phyloP scores from a whole-genome alignment of 176 grass and related monocot genomes.

The Oryza meridionalis region DNA sequence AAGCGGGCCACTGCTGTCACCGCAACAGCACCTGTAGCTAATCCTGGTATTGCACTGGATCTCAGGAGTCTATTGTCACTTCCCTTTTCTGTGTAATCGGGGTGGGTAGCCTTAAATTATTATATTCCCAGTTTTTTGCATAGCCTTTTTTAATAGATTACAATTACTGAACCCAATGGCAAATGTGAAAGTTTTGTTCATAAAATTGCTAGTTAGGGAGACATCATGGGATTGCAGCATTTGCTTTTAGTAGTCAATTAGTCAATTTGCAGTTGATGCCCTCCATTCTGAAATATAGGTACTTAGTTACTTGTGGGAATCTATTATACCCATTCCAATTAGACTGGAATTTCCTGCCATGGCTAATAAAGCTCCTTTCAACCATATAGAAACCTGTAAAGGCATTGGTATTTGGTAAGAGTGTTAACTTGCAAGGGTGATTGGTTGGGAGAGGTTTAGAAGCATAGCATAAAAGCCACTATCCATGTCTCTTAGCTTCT shows the following conservation, averaged over 20 bases:
- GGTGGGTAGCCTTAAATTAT: neutral
- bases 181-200: conserved; percentile 3
- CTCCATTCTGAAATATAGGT: conserved; percentile 1
- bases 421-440: neutral
- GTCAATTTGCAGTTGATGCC: neutral
- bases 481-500: neutral
- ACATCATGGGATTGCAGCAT: conserved; percentile 10
- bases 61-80: conserved; percentile 9
- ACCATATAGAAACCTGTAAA: neutral
- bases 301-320: neutral
- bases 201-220: conserved; percentile 23
- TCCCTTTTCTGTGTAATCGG: conserved; percentile 17
- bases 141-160: conserved; percentile 1
- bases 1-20: conserved; percentile 51
- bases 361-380: neutral
- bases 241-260: conserved; percentile 17
- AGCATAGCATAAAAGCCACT: neutral
- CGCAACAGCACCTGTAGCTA: conserved; percentile 55
- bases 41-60: conserved; percentile 64
- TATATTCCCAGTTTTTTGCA: neutral
- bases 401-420: conserved; percentile 8
- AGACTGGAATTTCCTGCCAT: conserved; percentile 21
- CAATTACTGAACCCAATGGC: neutral
- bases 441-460: neutral
- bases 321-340: neutral